These are phyloP conservation scores for Arctium lappa DNA, from an alignment of 129 eudicot genomes.

Conservation along the genomic window DNA sequence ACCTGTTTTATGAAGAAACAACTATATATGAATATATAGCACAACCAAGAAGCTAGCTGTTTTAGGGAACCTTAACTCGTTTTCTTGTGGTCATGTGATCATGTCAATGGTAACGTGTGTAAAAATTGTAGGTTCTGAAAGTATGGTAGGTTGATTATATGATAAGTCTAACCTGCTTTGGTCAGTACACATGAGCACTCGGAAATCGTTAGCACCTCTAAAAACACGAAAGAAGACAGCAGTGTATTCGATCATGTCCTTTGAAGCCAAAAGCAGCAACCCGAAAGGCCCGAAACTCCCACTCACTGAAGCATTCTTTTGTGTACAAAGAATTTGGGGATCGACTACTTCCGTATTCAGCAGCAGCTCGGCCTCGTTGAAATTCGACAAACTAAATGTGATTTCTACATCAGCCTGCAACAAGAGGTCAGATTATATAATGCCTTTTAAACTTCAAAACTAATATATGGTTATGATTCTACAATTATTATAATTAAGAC, in stretches of 20 bases:
- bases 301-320: slow-evolving; percentile 34
- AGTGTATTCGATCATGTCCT: slow-evolving; percentile 58
- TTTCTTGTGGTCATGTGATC: not conserved
- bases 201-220: slow-evolving; percentile 20
- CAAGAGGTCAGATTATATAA: not conserved
- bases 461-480: not conserved
- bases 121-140: not conserved
- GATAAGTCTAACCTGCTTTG: slow-evolving; percentile 53
- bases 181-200: slow-evolving; percentile 74
- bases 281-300: slow-evolving; percentile 77
- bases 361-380: slow-evolving; percentile 38
- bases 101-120: not conserved
- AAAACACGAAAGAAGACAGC: slow-evolving; percentile 65
- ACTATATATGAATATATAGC: not conserved
- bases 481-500: not conserved
- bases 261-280: slow-evolving; percentile 55
- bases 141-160: not conserved
- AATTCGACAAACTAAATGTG: slow-evolving; percentile 40
- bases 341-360: slow-evolving; percentile 23
- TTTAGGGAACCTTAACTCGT: no score
- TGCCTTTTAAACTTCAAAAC: not conserved
- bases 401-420: slow-evolving; percentile 64
- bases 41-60: not conserved
- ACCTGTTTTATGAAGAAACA: slow-evolving; percentile 30
- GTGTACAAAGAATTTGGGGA: slow-evolving; percentile 57